phyloP scores from a whole-genome alignment of 805 yeast species.

The Candida cerambycidarum region DNA sequence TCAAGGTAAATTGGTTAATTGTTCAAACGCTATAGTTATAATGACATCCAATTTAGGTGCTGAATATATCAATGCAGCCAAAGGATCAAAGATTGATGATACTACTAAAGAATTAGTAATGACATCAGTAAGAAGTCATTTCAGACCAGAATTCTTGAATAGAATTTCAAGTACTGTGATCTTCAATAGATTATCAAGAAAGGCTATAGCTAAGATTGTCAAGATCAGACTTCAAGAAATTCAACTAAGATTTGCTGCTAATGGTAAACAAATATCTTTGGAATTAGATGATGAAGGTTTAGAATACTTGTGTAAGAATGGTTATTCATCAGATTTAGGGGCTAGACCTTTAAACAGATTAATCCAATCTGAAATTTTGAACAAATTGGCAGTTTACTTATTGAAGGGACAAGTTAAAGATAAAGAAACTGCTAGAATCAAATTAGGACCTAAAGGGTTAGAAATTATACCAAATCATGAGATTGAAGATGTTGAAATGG shows the following conservation, averaged over 20 bases:
- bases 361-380: conserved; percentile 84
- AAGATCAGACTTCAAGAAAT: conserved; percentile 81
- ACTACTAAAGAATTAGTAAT: conserved; percentile 76
- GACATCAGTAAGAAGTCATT: conserved; percentile 81
- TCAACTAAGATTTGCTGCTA: conserved; percentile 78
- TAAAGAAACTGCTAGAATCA: conserved; percentile 79
- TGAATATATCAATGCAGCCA: conserved; percentile 70
- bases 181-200: conserved; percentile 87
- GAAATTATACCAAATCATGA: conserved; percentile 88
- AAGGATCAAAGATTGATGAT: conserved; percentile 62
- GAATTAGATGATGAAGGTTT: conserved; percentile 74
- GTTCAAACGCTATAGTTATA: conserved; percentile 87
- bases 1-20: conserved; percentile 90
- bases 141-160: conserved; percentile 96
- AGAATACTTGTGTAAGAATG: conserved; percentile 78
- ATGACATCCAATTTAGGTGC: conserved; percentile 99
- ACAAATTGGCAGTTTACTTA: conserved; percentile 84
- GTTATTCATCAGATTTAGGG: conserved; percentile 92
- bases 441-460: conserved; percentile 58
- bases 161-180: conserved; percentile 92
- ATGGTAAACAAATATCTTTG: conserved; percentile 75
- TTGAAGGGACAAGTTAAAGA: conserved; percentile 84
- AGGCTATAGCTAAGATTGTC: conserved; percentile 90
- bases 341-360: conserved; percentile 95
- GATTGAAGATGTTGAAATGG: conserved; percentile 46